Percentiles rank a stretch among this genome's conserved stretches.
Evolutionary conservation across 805 yeast species (phyloP).

Genomic region (Pichia thaimueangensis): DNA sequence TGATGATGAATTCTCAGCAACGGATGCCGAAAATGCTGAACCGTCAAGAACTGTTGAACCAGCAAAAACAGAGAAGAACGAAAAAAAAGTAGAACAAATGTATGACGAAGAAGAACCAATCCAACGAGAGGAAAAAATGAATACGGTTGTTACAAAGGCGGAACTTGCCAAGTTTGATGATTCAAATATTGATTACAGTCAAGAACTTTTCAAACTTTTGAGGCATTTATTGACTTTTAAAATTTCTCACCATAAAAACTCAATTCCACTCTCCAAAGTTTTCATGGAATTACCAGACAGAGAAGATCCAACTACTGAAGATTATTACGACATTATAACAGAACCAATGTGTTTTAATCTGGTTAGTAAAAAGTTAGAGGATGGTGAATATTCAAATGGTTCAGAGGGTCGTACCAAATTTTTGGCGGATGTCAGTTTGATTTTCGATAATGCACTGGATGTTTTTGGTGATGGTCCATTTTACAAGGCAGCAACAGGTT

Average conservation of each 20-base stretch:
- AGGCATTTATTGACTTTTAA: slow-evolving; percentile 14
- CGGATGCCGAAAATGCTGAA: no score
- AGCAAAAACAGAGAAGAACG: no score
- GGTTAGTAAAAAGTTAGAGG: slow-evolving; percentile 46
- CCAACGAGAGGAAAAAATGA: no score
- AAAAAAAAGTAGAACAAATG: no score
- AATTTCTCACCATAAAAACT: slow-evolving; percentile 18
- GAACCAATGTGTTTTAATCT: slow-evolving; percentile 68
- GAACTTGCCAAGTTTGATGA: slow-evolving; percentile 4
- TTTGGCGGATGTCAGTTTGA: slow-evolving; percentile 48
- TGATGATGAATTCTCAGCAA: no score
- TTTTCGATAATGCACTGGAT: slow-evolving; percentile 71
- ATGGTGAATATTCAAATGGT: slow-evolving; percentile 43
- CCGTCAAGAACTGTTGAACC: no score
- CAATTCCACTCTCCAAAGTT: slow-evolving; percentile 32
- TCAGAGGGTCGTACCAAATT: slow-evolving; percentile 52
- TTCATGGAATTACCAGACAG: slow-evolving; percentile 70
- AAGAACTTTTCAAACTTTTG: slow-evolving; percentile 11
- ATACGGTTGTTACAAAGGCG: no score
- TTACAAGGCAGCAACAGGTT: slow-evolving; percentile 59
- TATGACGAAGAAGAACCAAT: no score
- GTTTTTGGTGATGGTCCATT: slow-evolving; percentile 76
- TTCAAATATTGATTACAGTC: slow-evolving; percentile 13
- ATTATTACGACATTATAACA: slow-evolving; percentile 65
- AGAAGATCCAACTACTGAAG: slow-evolving; percentile 48